phyloP scores from a whole-genome alignment of 2,329 filamentous ascomycete genomes.

The Aaosphaeria arxii region DNA sequence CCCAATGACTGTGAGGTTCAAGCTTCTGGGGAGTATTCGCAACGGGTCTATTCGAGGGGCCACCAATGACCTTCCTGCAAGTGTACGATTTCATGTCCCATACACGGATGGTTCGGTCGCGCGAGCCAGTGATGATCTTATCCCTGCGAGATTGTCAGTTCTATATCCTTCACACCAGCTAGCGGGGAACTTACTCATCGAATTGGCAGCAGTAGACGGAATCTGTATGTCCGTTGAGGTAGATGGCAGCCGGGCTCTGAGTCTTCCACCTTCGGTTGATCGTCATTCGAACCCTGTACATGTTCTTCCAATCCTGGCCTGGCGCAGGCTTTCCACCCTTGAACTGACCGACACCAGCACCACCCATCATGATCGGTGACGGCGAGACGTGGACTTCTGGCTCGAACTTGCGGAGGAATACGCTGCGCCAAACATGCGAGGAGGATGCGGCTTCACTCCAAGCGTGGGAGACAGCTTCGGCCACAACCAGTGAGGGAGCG shows the following conservation, averaged over 20 bases:
- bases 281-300: constrained; percentile 74
- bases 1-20: constrained; percentile 41
- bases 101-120: constrained; percentile 90
- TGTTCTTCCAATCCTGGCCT: constrained; percentile 76
- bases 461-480: constrained; percentile 54
- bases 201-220: constrained; percentile 98
- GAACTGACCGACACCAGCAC: constrained; percentile 52
- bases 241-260: constrained; percentile 76
- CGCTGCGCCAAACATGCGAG: constrained; percentile 59
- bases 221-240: constrained; percentile 89
- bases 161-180: not conserved
- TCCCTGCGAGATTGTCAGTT: constrained; percentile 54
- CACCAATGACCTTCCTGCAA: constrained; percentile 82
- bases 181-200: constrained; percentile 67
- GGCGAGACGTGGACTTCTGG: constrained; percentile 44
- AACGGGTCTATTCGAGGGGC: constrained; percentile 59
- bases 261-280: constrained; percentile 78
- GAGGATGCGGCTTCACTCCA: constrained; percentile 58
- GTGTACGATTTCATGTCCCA: constrained; percentile 92
- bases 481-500: constrained; percentile 52
- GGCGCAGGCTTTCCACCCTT: constrained; percentile 44
- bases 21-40: constrained; percentile 47
- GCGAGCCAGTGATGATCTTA: constrained; percentile 95
- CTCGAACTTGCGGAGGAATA: constrained; percentile 58
- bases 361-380: constrained; percentile 48